Evolutionary conservation across 2,329 filamentous ascomycete species (phyloP), one percentile per base, ranked within the genome.

Genomic region (Cephalotrichum gorgonifer): DNA sequence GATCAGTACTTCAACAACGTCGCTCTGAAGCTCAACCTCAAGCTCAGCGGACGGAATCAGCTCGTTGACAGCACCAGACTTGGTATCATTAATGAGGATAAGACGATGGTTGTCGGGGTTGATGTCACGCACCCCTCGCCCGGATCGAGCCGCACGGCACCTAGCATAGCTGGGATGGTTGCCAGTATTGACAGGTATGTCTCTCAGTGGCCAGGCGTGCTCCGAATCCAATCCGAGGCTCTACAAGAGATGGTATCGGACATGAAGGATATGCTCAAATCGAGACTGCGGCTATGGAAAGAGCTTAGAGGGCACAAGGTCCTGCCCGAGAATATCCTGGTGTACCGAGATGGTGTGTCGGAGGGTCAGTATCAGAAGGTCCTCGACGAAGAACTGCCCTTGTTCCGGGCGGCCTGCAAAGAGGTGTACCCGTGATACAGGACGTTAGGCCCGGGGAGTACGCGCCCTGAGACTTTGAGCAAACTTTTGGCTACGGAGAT

Each of bases 331-430:
- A 86, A 88, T 56, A 84, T 95, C 41, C 67, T 96, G 52, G 78
- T 95, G 42, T 96, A 88, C 68, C 83, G 90, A 25, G 90, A 95
- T 56, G 90, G 90, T 31, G 88, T 96, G 0, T 93, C 87, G 0
- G 90, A 95, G 57, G 83, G 87, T 0, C 88, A 95, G 56, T 95
- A 90, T 62, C 58, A 73, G 0, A 69, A 75, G 22, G 83, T 95
- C 0, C 65, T 93, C 0, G 66, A 78, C 0, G 52, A 75, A 1
- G 90, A 96, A 63, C 72, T 94, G 30, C 79, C 80, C 0, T 61
- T 67, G 2, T 81, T 91, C 50, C 72, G 81, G 5, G 64, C 71
- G 8, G 88, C 88, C 0, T 91, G 86, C 61, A 31, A 31, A 27
- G 46, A 43, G 27, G 38, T 42, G 11, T 48, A 48, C 27, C n/a